Conservation (phyloP, 2,329 filamentous ascomycete genomes). For the Microsporum canis region DNA sequence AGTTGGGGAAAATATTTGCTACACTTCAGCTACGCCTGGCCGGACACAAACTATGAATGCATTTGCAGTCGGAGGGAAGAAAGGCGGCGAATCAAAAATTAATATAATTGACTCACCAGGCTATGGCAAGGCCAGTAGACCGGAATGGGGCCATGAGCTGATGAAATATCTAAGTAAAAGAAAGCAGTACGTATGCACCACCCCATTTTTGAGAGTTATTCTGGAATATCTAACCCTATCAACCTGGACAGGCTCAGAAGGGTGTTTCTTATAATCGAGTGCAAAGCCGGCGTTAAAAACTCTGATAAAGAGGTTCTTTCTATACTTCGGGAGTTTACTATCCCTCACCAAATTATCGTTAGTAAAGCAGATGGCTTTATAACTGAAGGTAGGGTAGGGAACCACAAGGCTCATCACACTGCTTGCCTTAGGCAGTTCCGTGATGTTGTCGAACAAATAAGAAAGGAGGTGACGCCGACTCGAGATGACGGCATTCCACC, state of each 20-base stretch:
- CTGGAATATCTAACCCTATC: background rate
- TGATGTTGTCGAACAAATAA: background rate
- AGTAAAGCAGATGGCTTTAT: constrained; percentile 53
- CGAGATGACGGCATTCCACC: constrained; percentile 31
- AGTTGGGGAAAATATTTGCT: constrained; percentile 41
- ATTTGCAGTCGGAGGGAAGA: constrained; percentile 48
- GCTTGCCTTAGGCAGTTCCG: constrained; percentile 24
- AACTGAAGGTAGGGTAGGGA: constrained; percentile 14
- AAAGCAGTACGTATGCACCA: constrained; percentile 40
- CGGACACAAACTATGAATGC: constrained; percentile 56
- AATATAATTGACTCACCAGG: constrained; percentile 61
- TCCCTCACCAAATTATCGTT: constrained; percentile 55
- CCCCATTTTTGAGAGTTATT: background rate
- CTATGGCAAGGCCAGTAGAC: constrained; percentile 52
- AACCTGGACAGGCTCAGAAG: constrained; percentile 39
- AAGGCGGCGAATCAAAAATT: constrained; percentile 36
- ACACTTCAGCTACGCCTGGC: constrained; percentile 49
- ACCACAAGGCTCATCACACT: constrained; percentile 14
- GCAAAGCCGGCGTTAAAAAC: constrained; percentile 51
- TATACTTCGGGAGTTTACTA: constrained; percentile 44
- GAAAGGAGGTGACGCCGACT: constrained; percentile 32
- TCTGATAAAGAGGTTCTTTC: constrained; percentile 48
- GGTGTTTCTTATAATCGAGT: constrained; percentile 55
- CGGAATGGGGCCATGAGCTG: constrained; percentile 55
- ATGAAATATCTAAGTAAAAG: constrained; percentile 55